phyloP scores from a whole-genome alignment of 441 rosid genomes.

The Theobroma grandiflorum region DNA sequence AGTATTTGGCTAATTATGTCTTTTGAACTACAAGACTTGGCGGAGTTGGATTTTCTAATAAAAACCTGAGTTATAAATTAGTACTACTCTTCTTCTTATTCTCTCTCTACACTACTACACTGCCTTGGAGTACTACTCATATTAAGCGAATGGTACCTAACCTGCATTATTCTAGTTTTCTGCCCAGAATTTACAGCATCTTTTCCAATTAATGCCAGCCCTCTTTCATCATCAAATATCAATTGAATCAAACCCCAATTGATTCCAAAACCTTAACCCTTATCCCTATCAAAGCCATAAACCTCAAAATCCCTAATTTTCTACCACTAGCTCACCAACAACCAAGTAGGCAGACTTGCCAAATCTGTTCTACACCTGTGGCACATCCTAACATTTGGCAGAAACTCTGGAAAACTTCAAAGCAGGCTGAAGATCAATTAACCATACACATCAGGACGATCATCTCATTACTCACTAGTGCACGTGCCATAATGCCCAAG shows the following conservation, averaged over 20 bases:
- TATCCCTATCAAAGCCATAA: neutral
- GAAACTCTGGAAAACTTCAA: too few species aligned
- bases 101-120: neutral
- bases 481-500: neutral
- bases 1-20: neutral
- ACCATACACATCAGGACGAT: too few species aligned
- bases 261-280: neutral
- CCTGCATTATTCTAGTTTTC: neutral
- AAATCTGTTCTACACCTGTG: too few species aligned
- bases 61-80: neutral
- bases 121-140: neutral
- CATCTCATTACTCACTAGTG: neutral
- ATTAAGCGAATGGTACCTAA: neutral
- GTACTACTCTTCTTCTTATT: neutral
- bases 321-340: neutral
- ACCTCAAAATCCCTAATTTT: neutral
- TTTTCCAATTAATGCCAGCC: neutral
- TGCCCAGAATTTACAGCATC: neutral
- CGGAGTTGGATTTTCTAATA: neutral
- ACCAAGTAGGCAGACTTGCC: too few species aligned
- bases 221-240: neutral
- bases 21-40: neutral
- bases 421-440: too few species aligned
- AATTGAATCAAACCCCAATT: neutral
- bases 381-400: too few species aligned